A percentile compares a stretch with the other conserved stretches of the same genome.
Conservation (phyloP, 2,329 filamentous ascomycete genomes). For the Diaporthe sp. region DNA sequence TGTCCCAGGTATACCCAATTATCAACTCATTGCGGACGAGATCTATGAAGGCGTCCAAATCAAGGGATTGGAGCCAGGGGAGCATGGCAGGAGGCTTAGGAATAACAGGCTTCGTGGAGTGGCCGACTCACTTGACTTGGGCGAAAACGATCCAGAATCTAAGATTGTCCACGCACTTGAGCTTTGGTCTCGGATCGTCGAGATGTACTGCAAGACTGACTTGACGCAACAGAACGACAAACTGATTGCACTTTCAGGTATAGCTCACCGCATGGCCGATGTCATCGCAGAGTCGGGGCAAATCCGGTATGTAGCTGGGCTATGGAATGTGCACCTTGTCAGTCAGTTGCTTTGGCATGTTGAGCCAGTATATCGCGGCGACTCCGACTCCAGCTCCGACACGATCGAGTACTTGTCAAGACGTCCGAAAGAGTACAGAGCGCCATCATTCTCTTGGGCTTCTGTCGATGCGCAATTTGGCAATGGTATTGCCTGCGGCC, state of each 20-base stretch:
- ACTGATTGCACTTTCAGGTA: constrained; percentile 31
- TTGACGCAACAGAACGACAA: constrained; percentile 27
- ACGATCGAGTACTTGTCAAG: not conserved
- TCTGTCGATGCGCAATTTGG: constrained; percentile 19
- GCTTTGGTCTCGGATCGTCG: constrained; percentile 15
- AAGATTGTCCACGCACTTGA: not conserved
- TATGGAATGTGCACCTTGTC: constrained; percentile 1
- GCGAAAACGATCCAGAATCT: no score
- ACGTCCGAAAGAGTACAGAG: constrained; percentile 18
- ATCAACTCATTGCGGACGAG: not conserved
- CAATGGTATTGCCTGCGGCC: not conserved
- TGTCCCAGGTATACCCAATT: not conserved
- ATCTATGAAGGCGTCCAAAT: not conserved
- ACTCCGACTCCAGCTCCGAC: not conserved
- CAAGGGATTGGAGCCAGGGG: not conserved
- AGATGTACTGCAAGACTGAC: constrained; percentile 18
- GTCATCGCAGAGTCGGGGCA: not conserved
- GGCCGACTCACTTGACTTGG: not conserved
- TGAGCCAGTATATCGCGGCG: not conserved
- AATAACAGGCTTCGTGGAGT: not conserved
- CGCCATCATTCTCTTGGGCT: constrained; percentile 29
- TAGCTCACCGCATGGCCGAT: constrained; percentile 24
- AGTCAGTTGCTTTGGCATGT: constrained; percentile 27
- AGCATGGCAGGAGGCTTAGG: not conserved
- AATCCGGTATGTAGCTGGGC: constrained; percentile 26